Conservation (phyloP, 2,329 filamentous ascomycete species). For the Rhynchosporium secalis region DNA sequence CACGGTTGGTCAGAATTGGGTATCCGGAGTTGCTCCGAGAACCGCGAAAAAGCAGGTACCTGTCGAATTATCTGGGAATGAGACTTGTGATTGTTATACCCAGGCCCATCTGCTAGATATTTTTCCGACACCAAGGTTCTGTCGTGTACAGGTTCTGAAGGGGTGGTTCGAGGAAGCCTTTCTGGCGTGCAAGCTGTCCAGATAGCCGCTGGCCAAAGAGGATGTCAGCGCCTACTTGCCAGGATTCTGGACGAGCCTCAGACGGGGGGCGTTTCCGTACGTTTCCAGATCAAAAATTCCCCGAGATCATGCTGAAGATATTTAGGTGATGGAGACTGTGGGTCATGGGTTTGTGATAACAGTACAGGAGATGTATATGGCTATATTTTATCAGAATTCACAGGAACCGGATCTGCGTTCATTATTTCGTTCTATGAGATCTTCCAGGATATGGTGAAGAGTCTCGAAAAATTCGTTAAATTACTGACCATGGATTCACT, state of each 20-base stretch:
- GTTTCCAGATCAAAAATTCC: neutral
- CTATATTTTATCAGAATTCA: slow-evolving; percentile 21
- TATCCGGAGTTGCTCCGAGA: neutral
- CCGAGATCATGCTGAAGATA: neutral
- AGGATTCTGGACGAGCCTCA: neutral
- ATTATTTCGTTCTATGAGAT: slow-evolving; percentile 14
- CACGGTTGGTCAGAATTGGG: slow-evolving; percentile 3
- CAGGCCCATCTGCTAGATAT: neutral
- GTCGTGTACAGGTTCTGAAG: neutral
- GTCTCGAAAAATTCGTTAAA: neutral
- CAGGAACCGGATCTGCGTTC: slow-evolving; percentile 15
- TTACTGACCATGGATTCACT: neutral
- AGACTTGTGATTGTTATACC: neutral
- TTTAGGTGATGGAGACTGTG: slow-evolving; percentile 20
- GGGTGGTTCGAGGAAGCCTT: slow-evolving; percentile 14
- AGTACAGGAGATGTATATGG: slow-evolving; percentile 16
- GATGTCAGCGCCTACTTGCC: slow-evolving; percentile 17
- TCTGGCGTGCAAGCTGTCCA: slow-evolving; percentile 13
- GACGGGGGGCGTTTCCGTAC: slow-evolving; percentile 8
- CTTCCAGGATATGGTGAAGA: slow-evolving; percentile 12
- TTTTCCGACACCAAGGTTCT: neutral
- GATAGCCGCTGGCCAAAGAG: slow-evolving; percentile 2
- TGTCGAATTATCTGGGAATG: neutral
- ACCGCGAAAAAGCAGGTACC: neutral
- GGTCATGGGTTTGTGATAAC: slow-evolving; percentile 18